Conservation (phyloP, 1,284 basidiomycete species). For the Cutaneotrichosporon curvatum region DNA sequence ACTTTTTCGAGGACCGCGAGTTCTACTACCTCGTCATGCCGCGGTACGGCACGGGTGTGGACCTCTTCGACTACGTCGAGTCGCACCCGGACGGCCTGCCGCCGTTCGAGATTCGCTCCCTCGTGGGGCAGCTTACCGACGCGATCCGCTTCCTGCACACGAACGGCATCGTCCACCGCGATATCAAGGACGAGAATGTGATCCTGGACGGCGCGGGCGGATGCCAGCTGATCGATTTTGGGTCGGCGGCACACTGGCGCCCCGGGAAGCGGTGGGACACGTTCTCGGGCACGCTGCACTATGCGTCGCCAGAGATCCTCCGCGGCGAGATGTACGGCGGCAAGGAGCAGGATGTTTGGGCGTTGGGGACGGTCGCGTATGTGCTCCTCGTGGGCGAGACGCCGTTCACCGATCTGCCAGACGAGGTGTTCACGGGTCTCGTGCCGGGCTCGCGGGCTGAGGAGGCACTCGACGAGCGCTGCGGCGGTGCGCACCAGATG, state of each 20-base stretch:
- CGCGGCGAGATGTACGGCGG: constrained; percentile 90
- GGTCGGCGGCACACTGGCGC: constrained; percentile 56
- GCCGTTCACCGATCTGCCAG: constrained; percentile 61
- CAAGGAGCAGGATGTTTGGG: constrained; percentile 98
- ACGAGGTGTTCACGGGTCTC: constrained; percentile 39
- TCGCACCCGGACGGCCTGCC: constrained; percentile 77
- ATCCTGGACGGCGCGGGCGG: constrained; percentile 50
- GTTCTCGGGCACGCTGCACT: constrained; percentile 77
- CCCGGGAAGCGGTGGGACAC: constrained; percentile 93
- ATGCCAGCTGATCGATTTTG: constrained; percentile 94
- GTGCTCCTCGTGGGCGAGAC: constrained; percentile 93
- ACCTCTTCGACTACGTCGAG: constrained; percentile 95
- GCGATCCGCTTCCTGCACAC: constrained; percentile 84
- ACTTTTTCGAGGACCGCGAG: constrained; percentile 96
- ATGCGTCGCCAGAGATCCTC: constrained; percentile 93
- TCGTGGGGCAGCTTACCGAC: constrained; percentile 90
- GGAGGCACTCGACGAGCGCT: constrained; percentile 33
- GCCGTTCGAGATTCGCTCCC: constrained; percentile 65
- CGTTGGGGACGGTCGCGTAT: constrained; percentile 94
- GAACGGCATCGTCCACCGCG: constrained; percentile 91
- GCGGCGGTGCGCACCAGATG: constrained; percentile 23
- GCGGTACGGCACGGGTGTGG: constrained; percentile 52
- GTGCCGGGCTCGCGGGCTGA: constrained; percentile 24
- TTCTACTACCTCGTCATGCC: constrained; percentile 76
- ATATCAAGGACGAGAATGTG: constrained; percentile 98